A percentile compares a stretch with the other conserved stretches of the same genome.
phyloP scores from a whole-genome alignment of 1,284 basidiomycete species.

The Amanita bisporigera region DNA sequence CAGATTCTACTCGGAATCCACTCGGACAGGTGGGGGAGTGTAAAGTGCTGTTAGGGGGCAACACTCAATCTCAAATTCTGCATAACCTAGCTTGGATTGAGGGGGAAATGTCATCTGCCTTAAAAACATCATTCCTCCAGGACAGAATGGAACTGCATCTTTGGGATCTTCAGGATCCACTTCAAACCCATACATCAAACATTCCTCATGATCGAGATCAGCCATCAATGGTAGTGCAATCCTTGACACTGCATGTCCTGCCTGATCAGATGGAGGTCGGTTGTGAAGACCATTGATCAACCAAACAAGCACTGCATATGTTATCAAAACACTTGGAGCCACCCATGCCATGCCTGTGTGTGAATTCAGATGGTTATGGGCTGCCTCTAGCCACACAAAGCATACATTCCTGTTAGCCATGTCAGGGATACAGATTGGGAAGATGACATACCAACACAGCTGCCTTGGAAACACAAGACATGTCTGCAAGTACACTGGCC shows the following conservation, averaged over 20 bases:
- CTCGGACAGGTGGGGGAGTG: too few species aligned
- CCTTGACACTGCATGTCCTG: background rate
- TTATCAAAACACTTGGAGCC: background rate
- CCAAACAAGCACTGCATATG: background rate
- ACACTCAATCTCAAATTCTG: too few species aligned
- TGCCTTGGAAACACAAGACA: background rate
- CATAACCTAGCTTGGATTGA: too few species aligned
- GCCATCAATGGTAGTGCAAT: background rate
- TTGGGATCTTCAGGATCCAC: background rate
- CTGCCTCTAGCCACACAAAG: background rate
- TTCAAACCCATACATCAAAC: too few species aligned
- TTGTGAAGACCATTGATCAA: conserved; percentile 4
- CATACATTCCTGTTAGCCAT: background rate
- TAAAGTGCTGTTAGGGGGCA: too few species aligned
- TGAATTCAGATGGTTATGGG: background rate
- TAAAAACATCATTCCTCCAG: background rate
- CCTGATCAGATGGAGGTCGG: background rate
- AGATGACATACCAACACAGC: background rate
- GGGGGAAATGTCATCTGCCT: background rate
- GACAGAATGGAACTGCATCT: background rate
- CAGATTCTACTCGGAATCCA: too few species aligned
- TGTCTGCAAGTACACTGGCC: background rate
- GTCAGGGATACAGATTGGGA: background rate
- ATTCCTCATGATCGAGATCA: background rate
- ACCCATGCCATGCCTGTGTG: background rate